Conservation (phyloP, 1,284 basidiomycete species). For the Pseudozyma sp. region DNA sequence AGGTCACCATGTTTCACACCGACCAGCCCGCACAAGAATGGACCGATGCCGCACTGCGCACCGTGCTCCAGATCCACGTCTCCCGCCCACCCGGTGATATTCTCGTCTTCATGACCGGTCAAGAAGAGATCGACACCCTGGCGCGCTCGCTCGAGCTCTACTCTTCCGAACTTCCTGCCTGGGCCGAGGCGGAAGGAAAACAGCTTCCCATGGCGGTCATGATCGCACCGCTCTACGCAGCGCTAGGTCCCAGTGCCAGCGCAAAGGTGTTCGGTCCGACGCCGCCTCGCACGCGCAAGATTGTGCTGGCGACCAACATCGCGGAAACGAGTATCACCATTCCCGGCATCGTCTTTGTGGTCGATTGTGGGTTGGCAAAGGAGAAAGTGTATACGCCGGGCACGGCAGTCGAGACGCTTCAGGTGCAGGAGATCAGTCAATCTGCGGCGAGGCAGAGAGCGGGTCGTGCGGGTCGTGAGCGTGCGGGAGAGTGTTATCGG, state of each 20-base stretch:
- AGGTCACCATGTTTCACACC: slow-evolving; percentile 77
- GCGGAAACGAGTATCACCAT: slow-evolving; percentile 98
- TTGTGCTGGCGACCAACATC: slow-evolving; percentile 77
- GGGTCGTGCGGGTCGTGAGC: slow-evolving; percentile 64
- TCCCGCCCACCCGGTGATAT: slow-evolving; percentile 85
- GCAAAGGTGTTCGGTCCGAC: slow-evolving; percentile 69
- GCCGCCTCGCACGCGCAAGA: slow-evolving; percentile 81
- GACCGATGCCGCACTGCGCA: slow-evolving; percentile 86
- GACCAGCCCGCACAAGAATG: slow-evolving; percentile 83
- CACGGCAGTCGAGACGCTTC: slow-evolving; percentile 59
- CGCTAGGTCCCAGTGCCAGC: slow-evolving; percentile 59
- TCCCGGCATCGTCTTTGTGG: slow-evolving; percentile 92
- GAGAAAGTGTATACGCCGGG: slow-evolving; percentile 80
- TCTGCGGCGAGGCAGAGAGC: slow-evolving; percentile 61
- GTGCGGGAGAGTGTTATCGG: slow-evolving; percentile 62
- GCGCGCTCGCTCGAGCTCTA: slow-evolving; percentile 64
- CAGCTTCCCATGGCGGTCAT: slow-evolving; percentile 44
- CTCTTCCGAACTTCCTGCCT: slow-evolving; percentile 50
- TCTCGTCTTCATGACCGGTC: slow-evolving; percentile 93
- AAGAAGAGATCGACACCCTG: slow-evolving; percentile 94
- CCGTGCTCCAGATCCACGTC: slow-evolving; percentile 89
- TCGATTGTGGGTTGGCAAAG: slow-evolving; percentile 86
- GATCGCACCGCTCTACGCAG: slow-evolving; percentile 66
- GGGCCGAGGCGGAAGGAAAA: slow-evolving; percentile 49
- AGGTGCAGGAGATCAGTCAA: slow-evolving; percentile 59